phyloP scores from a whole-genome alignment of 805 yeast species.

The Kazachstania africana region DNA sequence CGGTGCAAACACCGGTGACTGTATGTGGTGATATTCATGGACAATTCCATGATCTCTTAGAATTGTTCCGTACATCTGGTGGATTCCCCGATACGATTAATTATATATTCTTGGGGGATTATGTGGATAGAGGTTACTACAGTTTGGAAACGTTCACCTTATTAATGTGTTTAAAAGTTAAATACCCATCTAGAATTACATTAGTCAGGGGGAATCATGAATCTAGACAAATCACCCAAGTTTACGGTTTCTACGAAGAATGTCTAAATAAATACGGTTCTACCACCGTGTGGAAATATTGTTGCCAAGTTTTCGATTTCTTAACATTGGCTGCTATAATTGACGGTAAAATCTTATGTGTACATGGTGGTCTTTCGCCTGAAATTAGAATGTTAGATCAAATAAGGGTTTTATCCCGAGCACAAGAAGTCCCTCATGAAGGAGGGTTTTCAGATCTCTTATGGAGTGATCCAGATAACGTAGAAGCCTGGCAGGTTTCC shows the following conservation, averaged over 20 bases:
- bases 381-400: conserved; percentile 96
- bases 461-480: conserved; percentile 97
- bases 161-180: conserved; percentile 85
- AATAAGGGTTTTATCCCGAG: conserved; percentile 84
- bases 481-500: conserved; percentile 95
- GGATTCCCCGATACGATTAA: conserved; percentile 79
- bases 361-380: conserved; percentile 95
- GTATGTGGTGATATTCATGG: conserved; percentile 98
- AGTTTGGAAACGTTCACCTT: conserved; percentile 88
- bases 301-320: conserved; percentile 93
- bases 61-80: conserved; percentile 81
- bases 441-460: conserved; percentile 97
- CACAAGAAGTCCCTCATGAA: conserved; percentile 98
- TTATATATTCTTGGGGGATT: conserved; percentile 87
- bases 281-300: conserved; percentile 90
- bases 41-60: conserved; percentile 89
- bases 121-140: conserved; percentile 96
- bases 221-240: conserved; percentile 95
- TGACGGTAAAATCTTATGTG: conserved; percentile 89
- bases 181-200: conserved; percentile 74
- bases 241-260: conserved; percentile 94
- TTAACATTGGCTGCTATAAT: conserved; percentile 89
- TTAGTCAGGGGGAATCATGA: conserved; percentile 97
- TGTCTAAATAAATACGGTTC: conserved; percentile 88
- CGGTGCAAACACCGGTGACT: conserved; percentile 85